Percentiles rank a stretch among this genome's conserved stretches.
Evolutionary conservation across 1,284 basidiomycete species (phyloP).

Genomic region (Cerrena zonata): DNA sequence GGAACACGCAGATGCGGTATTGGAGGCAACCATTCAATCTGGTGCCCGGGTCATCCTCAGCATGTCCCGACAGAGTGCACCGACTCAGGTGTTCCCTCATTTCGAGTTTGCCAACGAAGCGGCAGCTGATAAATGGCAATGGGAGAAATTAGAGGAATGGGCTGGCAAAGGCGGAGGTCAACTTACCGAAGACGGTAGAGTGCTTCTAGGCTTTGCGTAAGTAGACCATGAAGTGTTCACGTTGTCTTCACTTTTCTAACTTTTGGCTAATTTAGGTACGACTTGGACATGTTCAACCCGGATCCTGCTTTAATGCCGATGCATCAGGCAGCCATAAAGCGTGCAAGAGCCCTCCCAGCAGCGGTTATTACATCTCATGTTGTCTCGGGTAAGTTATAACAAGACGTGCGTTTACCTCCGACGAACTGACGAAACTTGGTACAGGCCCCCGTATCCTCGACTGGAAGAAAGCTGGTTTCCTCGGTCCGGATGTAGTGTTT

Average conservation of each 20-base stretch:
- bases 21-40: conserved; percentile 26
- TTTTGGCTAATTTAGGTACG: conserved; percentile 19
- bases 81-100: conserved; percentile 21
- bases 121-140: conserved; percentile 25
- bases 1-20: conserved; percentile 25
- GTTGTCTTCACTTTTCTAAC: background rate
- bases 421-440: background rate
- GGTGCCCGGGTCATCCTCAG: conserved; percentile 28
- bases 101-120: conserved; percentile 23
- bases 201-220: conserved; percentile 30
- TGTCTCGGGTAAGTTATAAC: conserved; percentile 17
- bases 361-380: conserved; percentile 26
- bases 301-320: conserved; percentile 7
- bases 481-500: conserved; percentile 29
- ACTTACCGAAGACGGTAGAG: conserved; percentile 26
- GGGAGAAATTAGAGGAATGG: conserved; percentile 24
- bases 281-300: conserved; percentile 14
- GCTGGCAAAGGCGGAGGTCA: conserved; percentile 22
- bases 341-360: conserved; percentile 21
- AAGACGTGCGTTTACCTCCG: background rate
- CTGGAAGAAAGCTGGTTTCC: conserved; percentile 23
- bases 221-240: conserved; percentile 1
- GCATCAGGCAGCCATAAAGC: conserved; percentile 20
- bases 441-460: conserved; percentile 20
- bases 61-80: conserved; percentile 24